These are phyloP conservation scores for Cornus suecica DNA, from an alignment of 148 eudicot species.

Conservation along the genomic window DNA sequence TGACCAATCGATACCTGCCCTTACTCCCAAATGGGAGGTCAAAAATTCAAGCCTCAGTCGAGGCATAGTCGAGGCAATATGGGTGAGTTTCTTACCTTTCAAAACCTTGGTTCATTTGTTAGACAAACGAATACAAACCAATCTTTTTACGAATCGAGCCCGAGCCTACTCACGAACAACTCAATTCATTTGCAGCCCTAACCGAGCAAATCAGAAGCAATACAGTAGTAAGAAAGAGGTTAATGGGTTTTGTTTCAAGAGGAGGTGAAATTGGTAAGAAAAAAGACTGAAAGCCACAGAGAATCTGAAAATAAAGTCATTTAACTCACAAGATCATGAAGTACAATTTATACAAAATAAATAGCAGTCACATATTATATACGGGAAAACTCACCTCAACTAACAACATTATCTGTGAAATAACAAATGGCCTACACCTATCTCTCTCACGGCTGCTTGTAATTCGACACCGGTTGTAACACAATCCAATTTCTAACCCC, in stretches of 20 bases:
- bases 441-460: slow-evolving; percentile 9
- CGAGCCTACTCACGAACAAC: no score
- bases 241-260: neutral
- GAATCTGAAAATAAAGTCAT: neutral
- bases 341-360: slow-evolving; percentile 15
- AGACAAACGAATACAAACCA: no score
- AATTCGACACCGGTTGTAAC: neutral
- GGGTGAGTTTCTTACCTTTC: no score
- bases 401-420: slow-evolving; percentile 10
- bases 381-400: slow-evolving; percentile 2
- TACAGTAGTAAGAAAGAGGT: no score
- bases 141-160: no score
- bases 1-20: no score
- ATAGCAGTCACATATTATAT: neutral
- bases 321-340: neutral
- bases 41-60: no score
- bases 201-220: no score
- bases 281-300: neutral
- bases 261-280: neutral
- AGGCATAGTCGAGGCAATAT: no score
- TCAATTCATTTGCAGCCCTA: no score
- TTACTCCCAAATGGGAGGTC: no score
- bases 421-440: neutral
- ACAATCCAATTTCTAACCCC: neutral
- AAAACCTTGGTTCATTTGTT: no score